A percentile compares a stretch with the other conserved stretches of the same genome.
Evolutionary conservation across 176 grass and related monocot species (phyloP).

Genomic region (Dactylis glomerata): DNA sequence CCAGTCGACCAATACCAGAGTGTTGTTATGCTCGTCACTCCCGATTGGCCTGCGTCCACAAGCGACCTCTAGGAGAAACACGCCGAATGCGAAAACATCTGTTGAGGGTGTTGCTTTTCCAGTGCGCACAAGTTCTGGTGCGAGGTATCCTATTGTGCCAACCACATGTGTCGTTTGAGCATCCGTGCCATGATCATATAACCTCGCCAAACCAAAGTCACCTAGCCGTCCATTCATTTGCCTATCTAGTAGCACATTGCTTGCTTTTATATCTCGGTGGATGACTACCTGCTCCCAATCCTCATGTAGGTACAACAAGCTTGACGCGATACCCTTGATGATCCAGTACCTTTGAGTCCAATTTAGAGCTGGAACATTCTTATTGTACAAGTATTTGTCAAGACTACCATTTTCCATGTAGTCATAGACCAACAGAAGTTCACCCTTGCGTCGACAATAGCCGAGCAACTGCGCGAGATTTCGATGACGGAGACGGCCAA

Average conservation of each 20-base stretch:
- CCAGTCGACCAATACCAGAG: conserved; percentile 19
- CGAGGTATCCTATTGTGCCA: conserved; percentile 41
- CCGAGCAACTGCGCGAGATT: conserved; percentile 18
- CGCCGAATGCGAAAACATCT: conserved; percentile 36
- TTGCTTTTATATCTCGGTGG: conserved; percentile 46
- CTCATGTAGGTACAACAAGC: conserved; percentile 25
- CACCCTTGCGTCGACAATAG: conserved; percentile 21
- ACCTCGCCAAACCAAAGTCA: conserved; percentile 26
- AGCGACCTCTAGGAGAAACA: conserved; percentile 32
- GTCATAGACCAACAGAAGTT: conserved; percentile 30
- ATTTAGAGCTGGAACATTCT: background rate
- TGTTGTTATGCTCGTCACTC: background rate
- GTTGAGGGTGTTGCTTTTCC: conserved; percentile 29
- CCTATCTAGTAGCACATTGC: conserved; percentile 25
- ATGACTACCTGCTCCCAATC: conserved; percentile 32
- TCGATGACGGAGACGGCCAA: conserved; percentile 18
- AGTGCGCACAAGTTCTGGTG: conserved; percentile 14
- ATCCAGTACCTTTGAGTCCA: conserved; percentile 15
- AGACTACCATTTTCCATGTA: conserved; percentile 30
- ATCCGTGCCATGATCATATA: conserved; percentile 5
- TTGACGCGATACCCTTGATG: conserved; percentile 9
- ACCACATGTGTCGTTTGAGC: conserved; percentile 22
- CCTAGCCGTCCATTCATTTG: conserved; percentile 16
- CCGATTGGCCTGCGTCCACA: conserved; percentile 28
- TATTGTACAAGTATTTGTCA: background rate